Evolutionary conservation across 2,329 filamentous ascomycete species (phyloP).

Genomic region (Aspergillus udagawae): DNA sequence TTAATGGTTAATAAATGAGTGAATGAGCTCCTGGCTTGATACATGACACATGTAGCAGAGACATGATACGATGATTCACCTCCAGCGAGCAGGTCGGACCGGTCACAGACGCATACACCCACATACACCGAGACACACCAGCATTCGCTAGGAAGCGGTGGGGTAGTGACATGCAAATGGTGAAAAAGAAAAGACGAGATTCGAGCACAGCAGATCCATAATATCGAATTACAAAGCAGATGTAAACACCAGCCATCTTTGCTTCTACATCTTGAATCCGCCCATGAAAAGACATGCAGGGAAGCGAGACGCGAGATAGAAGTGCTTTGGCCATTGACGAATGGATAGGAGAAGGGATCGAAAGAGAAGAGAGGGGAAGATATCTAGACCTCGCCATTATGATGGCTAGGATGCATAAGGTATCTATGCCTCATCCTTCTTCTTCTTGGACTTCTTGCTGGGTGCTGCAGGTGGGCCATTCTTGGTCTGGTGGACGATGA

Average conservation of each 20-base stretch:
- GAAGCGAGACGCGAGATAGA: constrained; percentile 16
- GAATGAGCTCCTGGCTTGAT: neutral
- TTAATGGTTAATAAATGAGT: neutral
- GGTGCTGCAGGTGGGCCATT: constrained; percentile 52
- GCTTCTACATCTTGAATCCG: constrained; percentile 21
- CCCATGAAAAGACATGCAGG: constrained; percentile 9
- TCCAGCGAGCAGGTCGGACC: neutral
- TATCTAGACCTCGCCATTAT: neutral
- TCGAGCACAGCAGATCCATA: constrained; percentile 3
- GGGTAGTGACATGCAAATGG: constrained; percentile 3
- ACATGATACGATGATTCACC: neutral
- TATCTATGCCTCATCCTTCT: constrained; percentile 38
- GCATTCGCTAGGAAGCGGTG: constrained; percentile 4
- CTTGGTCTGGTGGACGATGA: constrained; percentile 82
- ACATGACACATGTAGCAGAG: neutral
- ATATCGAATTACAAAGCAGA: constrained; percentile 10
- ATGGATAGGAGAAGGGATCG: neutral
- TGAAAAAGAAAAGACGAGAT: constrained; percentile 6
- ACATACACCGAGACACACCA: neutral
- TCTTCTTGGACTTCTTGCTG: constrained; percentile 63
- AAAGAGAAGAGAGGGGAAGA: constrained; percentile 1
- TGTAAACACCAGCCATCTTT: constrained; percentile 21
- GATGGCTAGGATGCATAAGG: neutral
- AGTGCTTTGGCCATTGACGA: neutral
- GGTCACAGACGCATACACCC: neutral